phyloP scores from a whole-genome alignment of 768 basidiomycete species.

The Porpolomopsis calyptriformis region DNA sequence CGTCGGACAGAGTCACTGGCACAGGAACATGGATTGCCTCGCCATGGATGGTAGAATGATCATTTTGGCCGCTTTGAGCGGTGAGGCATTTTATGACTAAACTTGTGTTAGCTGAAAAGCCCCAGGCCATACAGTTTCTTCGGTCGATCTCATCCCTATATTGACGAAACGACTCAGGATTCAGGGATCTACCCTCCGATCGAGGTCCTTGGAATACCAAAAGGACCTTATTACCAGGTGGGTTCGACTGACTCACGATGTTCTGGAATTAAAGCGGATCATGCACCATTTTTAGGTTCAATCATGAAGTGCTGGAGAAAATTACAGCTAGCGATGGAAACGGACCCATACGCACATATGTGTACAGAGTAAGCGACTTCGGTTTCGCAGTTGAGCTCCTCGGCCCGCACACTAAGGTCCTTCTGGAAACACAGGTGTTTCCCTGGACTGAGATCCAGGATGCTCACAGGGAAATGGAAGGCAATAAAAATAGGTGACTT shows the following conservation, averaged over 20 bases:
- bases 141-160: constrained; percentile 52
- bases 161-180: constrained; percentile 80
- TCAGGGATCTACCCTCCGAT: constrained; percentile 79
- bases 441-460: constrained; percentile 69
- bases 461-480: constrained; percentile 80
- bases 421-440: constrained; percentile 44
- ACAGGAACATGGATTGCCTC: constrained; percentile 58
- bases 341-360: constrained; percentile 59
- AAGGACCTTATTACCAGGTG: constrained; percentile 54
- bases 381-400: background rate
- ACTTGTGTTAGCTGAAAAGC: background rate
- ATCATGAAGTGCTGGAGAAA: constrained; percentile 38
- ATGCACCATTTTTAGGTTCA: constrained; percentile 33
- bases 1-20: constrained; percentile 66
- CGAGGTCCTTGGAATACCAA: constrained; percentile 68
- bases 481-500: constrained; percentile 41
- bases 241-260: constrained; percentile 11
- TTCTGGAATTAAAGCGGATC: background rate
- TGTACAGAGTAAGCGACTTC: constrained; percentile 54
- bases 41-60: constrained; percentile 70
- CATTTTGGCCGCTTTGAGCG: constrained; percentile 54
- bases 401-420: background rate
- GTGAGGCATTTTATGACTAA: constrained; percentile 25
- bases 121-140: constrained; percentile 41
- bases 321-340: constrained; percentile 48